Base-by-base conservation (phyloP, 306 rosid species). In the Castanea crenata region DNA sequence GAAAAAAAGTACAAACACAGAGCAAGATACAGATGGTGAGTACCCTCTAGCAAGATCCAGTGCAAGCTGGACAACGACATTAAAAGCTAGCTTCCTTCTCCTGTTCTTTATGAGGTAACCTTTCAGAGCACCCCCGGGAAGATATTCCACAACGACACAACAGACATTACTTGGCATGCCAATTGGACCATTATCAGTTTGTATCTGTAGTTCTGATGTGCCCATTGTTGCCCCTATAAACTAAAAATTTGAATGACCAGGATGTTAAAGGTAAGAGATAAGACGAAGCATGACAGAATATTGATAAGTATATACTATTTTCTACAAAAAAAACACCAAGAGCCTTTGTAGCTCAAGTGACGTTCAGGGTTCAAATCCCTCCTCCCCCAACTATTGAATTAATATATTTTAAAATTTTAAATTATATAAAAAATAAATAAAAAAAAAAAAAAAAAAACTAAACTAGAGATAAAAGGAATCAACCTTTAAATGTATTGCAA, bases 11-110 rank as follows among this genome's bases (percentile, higher is more conserved):
- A 55, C 67, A 75, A 68, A 68, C 19, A 34, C 49, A 15, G 32
- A 52, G 27, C 62, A 52, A 55, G 57, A 71, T 32, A 58, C 32
- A 34, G 79, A 34, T 29, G 34, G 64, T 59, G 13, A 63, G 55
- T 92, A 95, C 99, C 99, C 99, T 89, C 99, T 86, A 46, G 99
- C 95, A 81, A 95, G 97, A 91, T 95, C 99, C 58, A 91, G 91
- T 63, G 92, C 98, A 81, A 95, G 85, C 92, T 95, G 99, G 84
- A 85, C 86, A 76, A 95, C 98, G 38, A 95, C 91, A 84, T 89
- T 92, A 76, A 92, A 95, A 77, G 98, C 90, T 86, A 95, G 86
- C 78, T 95, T 95, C 92, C 92, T 92, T 85, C 95, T 87, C 89
- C 96, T 83, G 86, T 95, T 95, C 85, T 92, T 95, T 76, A 95